phyloP scores from a whole-genome alignment of 495 filamentous ascomycete genomes.

The Penicillium nucicola region DNA sequence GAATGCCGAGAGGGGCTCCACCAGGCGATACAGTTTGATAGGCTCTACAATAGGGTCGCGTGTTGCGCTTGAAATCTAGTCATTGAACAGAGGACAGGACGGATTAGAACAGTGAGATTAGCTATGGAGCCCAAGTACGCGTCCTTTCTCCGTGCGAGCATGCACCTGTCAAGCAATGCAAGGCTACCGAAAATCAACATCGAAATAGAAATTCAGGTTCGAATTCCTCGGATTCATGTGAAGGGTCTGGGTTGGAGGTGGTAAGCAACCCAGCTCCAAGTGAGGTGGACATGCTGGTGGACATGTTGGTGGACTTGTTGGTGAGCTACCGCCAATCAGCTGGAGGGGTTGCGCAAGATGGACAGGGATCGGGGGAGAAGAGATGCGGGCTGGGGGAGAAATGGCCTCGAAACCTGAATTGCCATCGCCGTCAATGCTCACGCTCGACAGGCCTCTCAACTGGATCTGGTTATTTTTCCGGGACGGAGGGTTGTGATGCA shows the following conservation, averaged over 20 bases:
- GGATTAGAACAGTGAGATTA: no score
- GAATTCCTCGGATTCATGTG: slow-evolving; percentile 20
- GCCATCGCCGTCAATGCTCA: neutral
- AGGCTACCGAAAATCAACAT: slow-evolving; percentile 12
- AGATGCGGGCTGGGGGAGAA: slow-evolving; percentile 6
- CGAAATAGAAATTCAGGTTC: no score
- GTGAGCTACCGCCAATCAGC: slow-evolving; percentile 10
- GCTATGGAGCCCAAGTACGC: neutral
- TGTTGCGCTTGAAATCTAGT: no score
- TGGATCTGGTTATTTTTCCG: neutral
- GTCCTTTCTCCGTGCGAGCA: neutral
- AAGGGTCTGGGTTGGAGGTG: slow-evolving; percentile 9
- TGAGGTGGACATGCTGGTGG: neutral
- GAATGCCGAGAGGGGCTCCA: slow-evolving; percentile 12
- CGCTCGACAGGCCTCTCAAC: neutral
- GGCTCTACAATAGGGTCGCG: no score
- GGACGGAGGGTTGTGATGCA: neutral
- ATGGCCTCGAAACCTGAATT: slow-evolving; percentile 1
- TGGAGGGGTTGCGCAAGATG: slow-evolving; percentile 5
- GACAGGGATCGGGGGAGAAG: slow-evolving; percentile 16
- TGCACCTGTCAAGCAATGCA: slow-evolving; percentile 25
- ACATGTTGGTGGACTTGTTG: neutral
- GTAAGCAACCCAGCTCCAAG: neutral
- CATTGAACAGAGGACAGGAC: no score
- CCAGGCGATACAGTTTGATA: neutral